phyloP scores from a whole-genome alignment of 495 filamentous ascomycete species.

The Hyaloscypha finlandica region DNA sequence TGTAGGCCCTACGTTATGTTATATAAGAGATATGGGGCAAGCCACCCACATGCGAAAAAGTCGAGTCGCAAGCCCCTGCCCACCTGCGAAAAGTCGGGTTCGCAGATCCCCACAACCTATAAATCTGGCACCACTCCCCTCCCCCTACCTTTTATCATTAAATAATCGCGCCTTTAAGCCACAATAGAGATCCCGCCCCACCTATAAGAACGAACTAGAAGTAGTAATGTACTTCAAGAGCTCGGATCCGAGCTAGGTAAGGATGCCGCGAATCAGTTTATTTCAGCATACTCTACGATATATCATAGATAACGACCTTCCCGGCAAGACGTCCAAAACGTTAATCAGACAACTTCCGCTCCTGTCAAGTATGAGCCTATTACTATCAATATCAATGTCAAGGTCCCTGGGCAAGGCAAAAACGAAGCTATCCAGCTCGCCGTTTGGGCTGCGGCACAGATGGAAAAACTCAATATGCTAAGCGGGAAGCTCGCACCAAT shows the following conservation, averaged over 20 bases:
- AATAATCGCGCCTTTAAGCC: background rate
- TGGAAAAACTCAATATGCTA: too few species aligned
- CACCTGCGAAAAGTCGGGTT: background rate
- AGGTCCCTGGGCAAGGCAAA: too few species aligned
- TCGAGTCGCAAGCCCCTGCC: background rate
- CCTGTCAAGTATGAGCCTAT: too few species aligned
- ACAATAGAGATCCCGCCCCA: background rate
- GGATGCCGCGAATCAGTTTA: constrained; percentile 1
- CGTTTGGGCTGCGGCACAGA: too few species aligned
- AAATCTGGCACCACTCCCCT: background rate
- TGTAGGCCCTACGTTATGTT: background rate
- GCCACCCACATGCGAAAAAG: too few species aligned
- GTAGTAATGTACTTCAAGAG: background rate
- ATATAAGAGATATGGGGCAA: background rate
- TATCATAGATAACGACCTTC: too few species aligned
- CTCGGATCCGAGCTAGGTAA: background rate
- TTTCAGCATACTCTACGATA: background rate
- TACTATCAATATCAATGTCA: too few species aligned
- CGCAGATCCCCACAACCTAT: background rate
- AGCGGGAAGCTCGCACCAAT: too few species aligned
- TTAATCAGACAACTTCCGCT: too few species aligned
- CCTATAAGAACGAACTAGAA: background rate
- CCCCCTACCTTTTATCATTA: background rate
- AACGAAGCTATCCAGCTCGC: too few species aligned
- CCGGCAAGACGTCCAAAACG: too few species aligned